A percentile compares a stretch with the other conserved stretches of the same genome.
These are phyloP conservation scores for Epichloe brachyelytri DNA, from an alignment of 2,329 filamentous ascomycete species.

Conservation along the genomic window DNA sequence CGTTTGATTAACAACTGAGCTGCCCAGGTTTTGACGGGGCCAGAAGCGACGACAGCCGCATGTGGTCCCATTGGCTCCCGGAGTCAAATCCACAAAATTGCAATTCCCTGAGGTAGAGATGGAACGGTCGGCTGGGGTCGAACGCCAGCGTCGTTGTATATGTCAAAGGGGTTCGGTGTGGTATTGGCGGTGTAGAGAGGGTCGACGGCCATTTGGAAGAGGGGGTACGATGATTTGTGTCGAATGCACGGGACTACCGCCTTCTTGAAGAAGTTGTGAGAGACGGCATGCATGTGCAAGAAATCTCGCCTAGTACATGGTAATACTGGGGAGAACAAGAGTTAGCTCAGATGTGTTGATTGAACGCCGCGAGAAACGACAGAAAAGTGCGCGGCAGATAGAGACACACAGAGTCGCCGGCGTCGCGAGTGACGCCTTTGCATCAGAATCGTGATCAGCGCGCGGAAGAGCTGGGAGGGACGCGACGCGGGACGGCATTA, in stretches of 20 bases:
- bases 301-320: neutral
- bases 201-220: slow-evolving; percentile 35
- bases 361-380: neutral
- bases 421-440: neutral
- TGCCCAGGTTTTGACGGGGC: slow-evolving; percentile 28
- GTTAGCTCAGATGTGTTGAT: neutral
- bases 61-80: slow-evolving; percentile 36
- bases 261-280: neutral
- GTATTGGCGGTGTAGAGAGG: slow-evolving; percentile 32
- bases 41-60: slow-evolving; percentile 52
- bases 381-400: no score
- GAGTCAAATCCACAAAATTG: slow-evolving; percentile 43
- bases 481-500: neutral
- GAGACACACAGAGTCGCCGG: neutral
- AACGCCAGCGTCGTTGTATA: slow-evolving; percentile 35
- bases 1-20: slow-evolving; percentile 27
- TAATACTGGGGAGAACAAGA: neutral
- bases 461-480: neutral
- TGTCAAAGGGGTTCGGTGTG: slow-evolving; percentile 38
- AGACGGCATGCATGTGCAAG: neutral
- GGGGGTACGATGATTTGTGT: neutral
- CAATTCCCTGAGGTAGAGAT: slow-evolving; percentile 39
- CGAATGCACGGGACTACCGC: neutral
- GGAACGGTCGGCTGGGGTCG: slow-evolving; percentile 14
- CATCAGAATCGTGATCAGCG: neutral